Evolutionary conservation across 192 early-diverging fungal species (phyloP).

Genomic region (Spizellomyces sp.): DNA sequence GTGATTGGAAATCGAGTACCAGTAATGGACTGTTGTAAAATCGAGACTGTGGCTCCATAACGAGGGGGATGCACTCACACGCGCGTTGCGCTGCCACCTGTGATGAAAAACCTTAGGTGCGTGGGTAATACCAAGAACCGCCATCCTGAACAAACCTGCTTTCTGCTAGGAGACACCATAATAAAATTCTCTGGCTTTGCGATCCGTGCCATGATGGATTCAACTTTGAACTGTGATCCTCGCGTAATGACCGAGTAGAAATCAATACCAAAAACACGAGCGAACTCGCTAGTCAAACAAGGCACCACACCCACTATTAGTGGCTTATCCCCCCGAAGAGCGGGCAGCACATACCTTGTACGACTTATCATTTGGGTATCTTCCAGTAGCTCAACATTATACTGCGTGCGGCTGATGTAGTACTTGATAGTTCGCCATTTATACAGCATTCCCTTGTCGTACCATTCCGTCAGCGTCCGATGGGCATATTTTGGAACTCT

Average conservation of each 20-base stretch:
- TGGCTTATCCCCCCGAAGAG: not conserved
- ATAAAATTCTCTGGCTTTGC: conserved; percentile 74
- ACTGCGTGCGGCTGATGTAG: conserved; percentile 68
- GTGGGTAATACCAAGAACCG: conserved; percentile 2
- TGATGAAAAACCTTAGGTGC: not conserved
- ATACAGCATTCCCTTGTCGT: conserved; percentile 46
- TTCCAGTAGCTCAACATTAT: conserved; percentile 72
- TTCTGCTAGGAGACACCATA: conserved; percentile 71
- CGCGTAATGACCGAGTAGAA: conserved; percentile 84
- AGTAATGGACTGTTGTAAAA: conserved; percentile 86
- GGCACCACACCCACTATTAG: not conserved
- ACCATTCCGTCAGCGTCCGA: conserved; percentile 70
- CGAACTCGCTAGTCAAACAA: conserved; percentile 68
- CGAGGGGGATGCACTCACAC: conserved; percentile 83
- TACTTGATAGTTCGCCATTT: conserved; percentile 66
- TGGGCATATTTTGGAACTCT: conserved; percentile 70
- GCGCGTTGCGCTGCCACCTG: conserved; percentile 67
- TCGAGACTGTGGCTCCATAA: conserved; percentile 81
- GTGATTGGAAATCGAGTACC: conserved; percentile 90
- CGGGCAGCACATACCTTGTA: conserved; percentile 39
- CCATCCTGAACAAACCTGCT: conserved; percentile 51
- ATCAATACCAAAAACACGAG: conserved; percentile 89
- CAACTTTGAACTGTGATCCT: conserved; percentile 92
- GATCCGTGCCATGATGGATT: conserved; percentile 69
- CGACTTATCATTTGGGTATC: conserved; percentile 67